Evolutionary conservation across 225 moss, liverwort and hornwort species (phyloP), one percentile per base, ranked within the genome.

Genomic region (Antitrichia curtipendula): DNA sequence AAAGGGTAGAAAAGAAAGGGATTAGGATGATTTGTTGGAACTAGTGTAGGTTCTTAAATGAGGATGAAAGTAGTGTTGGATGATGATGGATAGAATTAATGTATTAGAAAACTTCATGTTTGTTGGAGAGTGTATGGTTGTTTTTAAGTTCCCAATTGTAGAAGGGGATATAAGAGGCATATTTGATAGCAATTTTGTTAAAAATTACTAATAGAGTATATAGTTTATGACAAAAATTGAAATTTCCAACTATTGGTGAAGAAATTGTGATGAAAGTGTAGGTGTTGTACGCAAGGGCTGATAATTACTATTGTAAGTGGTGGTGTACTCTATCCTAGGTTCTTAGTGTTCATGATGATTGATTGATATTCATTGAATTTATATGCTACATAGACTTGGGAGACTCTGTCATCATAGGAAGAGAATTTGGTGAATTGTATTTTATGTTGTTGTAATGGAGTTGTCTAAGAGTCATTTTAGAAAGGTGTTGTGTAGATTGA

Each of bases 201-300:
- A 69, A n/a, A n/a, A n/a, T n/a, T n/a, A n/a, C n/a, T n/a, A n/a
- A n/a, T n/a, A n/a, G n/a, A n/a, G n/a, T n/a, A n/a, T n/a, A n/a
- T n/a, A n/a, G 5, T 69, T 69, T 5, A 40, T 69, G 14, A 41
- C 24, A 40, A 5, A 41, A 69, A 40, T 14, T 40, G 8, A 4
- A 29, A 45, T 72, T 29, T 1, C 7, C 0, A 45, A 3, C 6
- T 18, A 17, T 29, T 10, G 17, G 10, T 28, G 8, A 17, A 45
- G 45, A 17, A 2, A 45, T 72, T 45, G 2, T 27, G 16, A 71
- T 45, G 17, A 29, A 9, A 45, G 3, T 16, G 1, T 71, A 27
- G 3, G 7, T 28, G 6, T 27, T 43, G 16, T 43, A 6, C 3
- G n/a, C 1, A 71, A 27, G 3, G 28, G 8, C 5, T 5, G 0